These are phyloP conservation scores for Puya raimondii DNA, from an alignment of 176 grass and related monocot genomes.

Conservation along the genomic window DNA sequence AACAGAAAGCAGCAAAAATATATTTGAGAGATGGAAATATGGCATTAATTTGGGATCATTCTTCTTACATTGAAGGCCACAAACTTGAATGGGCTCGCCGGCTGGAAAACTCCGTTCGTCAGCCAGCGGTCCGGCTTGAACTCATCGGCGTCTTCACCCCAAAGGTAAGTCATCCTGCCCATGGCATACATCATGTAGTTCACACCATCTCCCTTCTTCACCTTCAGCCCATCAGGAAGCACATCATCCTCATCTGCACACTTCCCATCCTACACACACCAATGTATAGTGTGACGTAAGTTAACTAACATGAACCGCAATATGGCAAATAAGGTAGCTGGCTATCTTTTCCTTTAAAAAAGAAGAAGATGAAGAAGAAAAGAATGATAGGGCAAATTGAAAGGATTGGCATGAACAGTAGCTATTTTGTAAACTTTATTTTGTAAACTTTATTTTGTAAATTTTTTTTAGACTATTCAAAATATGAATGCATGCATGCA, in stretches of 20 bases:
- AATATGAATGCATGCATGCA: too few species aligned
- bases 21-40: background rate
- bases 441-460: too few species aligned
- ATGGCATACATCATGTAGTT: constrained; percentile 50
- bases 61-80: constrained; percentile 42
- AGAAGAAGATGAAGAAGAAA: too few species aligned
- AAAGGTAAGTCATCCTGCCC: constrained; percentile 60
- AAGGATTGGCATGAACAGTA: too few species aligned
- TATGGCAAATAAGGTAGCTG: too few species aligned
- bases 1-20: background rate
- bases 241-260: constrained; percentile 46
- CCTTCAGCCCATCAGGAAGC: constrained; percentile 34
- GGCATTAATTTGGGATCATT: background rate
- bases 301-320: too few species aligned
- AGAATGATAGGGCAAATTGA: too few species aligned
- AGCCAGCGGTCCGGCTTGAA: constrained; percentile 60
- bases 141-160: constrained; percentile 47
- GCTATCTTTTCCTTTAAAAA: too few species aligned
- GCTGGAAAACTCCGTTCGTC: constrained; percentile 37
- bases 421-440: too few species aligned
- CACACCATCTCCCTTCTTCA: constrained; percentile 34
- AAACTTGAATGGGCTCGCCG: constrained; percentile 56
- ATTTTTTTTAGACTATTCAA: too few species aligned
- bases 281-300: too few species aligned
- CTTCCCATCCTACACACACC: constrained; percentile 36